Evolutionary conservation across 2,329 filamentous ascomycete genomes (phyloP).

Genomic region (Penicillium decumbens): DNA sequence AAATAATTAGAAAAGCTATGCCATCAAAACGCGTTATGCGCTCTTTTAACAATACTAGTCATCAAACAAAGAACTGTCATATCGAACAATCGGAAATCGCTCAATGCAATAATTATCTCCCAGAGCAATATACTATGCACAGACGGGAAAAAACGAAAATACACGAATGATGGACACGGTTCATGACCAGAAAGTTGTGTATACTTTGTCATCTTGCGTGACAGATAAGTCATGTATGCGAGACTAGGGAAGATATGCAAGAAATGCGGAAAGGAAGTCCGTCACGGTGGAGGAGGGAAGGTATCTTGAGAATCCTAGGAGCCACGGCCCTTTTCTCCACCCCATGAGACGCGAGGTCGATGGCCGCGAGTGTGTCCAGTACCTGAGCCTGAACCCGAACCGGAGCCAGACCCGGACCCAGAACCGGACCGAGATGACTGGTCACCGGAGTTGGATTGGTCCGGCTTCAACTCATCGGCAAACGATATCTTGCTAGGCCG

Average conservation of each 20-base stretch:
- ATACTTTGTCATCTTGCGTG: background rate
- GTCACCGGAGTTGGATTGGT: slow-evolving; percentile 6
- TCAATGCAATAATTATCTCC: slow-evolving; percentile 6
- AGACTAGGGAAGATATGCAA: background rate
- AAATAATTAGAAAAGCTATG: background rate
- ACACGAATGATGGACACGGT: slow-evolving; percentile 1
- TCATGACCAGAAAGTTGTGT: background rate
- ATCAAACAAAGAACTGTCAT: slow-evolving; percentile 1
- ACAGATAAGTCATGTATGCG: background rate
- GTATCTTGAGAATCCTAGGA: background rate
- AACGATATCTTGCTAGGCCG: slow-evolving; percentile 31
- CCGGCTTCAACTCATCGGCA: slow-evolving; percentile 30
- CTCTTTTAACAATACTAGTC: slow-evolving; percentile 8
- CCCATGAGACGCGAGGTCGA: slow-evolving; percentile 40
- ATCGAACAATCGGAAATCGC: slow-evolving; percentile 3
- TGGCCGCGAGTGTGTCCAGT: slow-evolving; percentile 19
- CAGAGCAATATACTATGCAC: slow-evolving; percentile 11
- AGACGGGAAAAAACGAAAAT: slow-evolving; percentile 1
- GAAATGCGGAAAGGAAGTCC: background rate
- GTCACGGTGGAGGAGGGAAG: background rate
- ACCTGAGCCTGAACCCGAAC: slow-evolving; percentile 13
- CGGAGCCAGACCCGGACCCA: slow-evolving; percentile 13
- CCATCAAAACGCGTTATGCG: slow-evolving; percentile 8
- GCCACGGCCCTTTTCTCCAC: slow-evolving; percentile 37
- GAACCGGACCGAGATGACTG: slow-evolving; percentile 19